phyloP scores from a whole-genome alignment of 768 basidiomycete species.

The Serpula lacrymans region DNA sequence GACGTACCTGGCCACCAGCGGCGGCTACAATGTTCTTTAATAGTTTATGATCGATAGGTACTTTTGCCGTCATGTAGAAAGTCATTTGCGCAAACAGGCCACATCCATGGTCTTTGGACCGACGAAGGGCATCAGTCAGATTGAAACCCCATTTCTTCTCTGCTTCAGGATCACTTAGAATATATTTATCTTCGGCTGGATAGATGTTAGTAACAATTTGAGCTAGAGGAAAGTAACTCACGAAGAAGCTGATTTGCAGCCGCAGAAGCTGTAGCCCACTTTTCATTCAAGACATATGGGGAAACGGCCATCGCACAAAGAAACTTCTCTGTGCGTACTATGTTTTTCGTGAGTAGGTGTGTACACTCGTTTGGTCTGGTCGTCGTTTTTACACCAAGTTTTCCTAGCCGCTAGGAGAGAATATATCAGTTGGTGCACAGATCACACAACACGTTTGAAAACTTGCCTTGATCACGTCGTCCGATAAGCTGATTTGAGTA shows the following conservation, averaged over 20 bases:
- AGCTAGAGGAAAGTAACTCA: constrained; percentile 39
- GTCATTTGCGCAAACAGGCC: constrained; percentile 60
- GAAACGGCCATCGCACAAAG: constrained; percentile 67
- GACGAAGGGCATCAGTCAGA: constrained; percentile 54
- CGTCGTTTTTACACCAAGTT: constrained; percentile 65
- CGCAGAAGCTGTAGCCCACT: constrained; percentile 67
- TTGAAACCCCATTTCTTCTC: constrained; percentile 69
- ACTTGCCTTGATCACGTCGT: constrained; percentile 59
- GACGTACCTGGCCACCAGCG: constrained; percentile 66
- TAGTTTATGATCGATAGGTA: constrained; percentile 54
- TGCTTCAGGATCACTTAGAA: constrained; percentile 54
- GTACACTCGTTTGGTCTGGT: constrained; percentile 67
- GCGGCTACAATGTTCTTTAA: constrained; percentile 68
- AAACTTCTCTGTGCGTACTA: constrained; percentile 87
- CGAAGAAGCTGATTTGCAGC: constrained; percentile 58
- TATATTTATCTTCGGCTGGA: constrained; percentile 61
- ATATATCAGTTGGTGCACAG: not conserved
- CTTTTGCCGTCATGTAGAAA: constrained; percentile 74
- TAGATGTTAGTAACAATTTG: not conserved
- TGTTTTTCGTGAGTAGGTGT: constrained; percentile 64
- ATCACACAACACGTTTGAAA: not conserved
- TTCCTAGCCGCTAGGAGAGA: constrained; percentile 47
- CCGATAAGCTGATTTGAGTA: constrained; percentile 58
- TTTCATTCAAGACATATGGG: constrained; percentile 57
- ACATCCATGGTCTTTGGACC: constrained; percentile 49